Conservation (phyloP, 2,329 filamentous ascomycete species). For the Furcasterigmium furcatum region DNA sequence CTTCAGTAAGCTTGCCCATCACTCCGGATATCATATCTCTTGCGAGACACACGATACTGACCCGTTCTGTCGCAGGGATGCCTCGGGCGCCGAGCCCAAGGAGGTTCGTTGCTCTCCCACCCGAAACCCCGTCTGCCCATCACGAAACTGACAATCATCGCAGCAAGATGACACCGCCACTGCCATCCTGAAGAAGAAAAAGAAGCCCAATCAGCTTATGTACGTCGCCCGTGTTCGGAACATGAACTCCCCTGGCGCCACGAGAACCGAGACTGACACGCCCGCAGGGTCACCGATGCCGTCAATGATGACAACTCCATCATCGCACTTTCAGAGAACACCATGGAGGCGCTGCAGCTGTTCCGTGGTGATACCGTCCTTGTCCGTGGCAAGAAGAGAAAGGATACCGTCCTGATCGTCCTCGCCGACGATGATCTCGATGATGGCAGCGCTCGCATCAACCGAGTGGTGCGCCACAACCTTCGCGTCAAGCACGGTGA, state of each 20-base stretch:
- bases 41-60: constrained; percentile 29
- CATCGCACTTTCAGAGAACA: constrained; percentile 96
- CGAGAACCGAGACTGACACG: constrained; percentile 7
- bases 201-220: constrained; percentile 99
- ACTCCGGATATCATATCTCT: background rate
- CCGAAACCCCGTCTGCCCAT: constrained; percentile 12
- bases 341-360: constrained; percentile 96
- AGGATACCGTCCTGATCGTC: constrained; percentile 97
- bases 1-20: constrained; percentile 59
- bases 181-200: constrained; percentile 99
- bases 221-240: constrained; percentile 44
- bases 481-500: constrained; percentile 98
- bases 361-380: constrained; percentile 98
- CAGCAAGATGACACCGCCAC: constrained; percentile 90
- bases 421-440: constrained; percentile 97
- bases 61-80: constrained; percentile 58
- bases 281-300: constrained; percentile 86
- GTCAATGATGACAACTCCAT: constrained; percentile 99
- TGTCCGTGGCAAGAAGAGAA: constrained; percentile 99
- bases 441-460: constrained; percentile 95
- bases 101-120: constrained; percentile 53
- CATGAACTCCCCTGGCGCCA: background rate
- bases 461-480: constrained; percentile 98
- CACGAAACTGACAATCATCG: constrained; percentile 26
- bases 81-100: constrained; percentile 84